Evolutionary conservation across 495 filamentous ascomycete species (phyloP), one percentile per base, ranked within the genome.

Genomic region (Penicillium canariense): DNA sequence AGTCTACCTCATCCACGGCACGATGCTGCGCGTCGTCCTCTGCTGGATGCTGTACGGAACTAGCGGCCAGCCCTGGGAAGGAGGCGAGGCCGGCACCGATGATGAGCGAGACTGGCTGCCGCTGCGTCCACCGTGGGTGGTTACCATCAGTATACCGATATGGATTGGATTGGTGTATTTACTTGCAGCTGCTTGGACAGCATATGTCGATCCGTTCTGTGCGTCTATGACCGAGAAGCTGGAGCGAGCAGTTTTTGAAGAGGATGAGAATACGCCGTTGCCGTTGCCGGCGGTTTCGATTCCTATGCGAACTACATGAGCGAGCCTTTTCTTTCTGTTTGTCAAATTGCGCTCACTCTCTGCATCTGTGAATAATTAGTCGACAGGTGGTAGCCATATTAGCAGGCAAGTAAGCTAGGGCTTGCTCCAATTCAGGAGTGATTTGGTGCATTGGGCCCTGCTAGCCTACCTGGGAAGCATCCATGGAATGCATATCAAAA

Each of bases 1-100:
- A n/a, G 82, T 87, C 5, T 89, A 87, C 57, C 78, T 89, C 9
- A 70, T 85, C 4, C 86, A 89, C 62, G 85, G 85, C n/a, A 80
- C 81, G 5, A 75, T 87, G 40, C 74, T 88, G 34, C 81, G 85
- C 35, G 79, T 77, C 14, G 68, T 87, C 1, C 73, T 87, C 4
- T 80, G 77, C 49, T 87, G 84, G 82, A 79, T 87, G 75, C 47
- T 85, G 10, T 87, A 84, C 57, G 83, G 85, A 4, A 76, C 82
- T 36, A 75, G 69, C 6, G 72, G 78, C 0, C 67, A 75, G 23
- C 81, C 82, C 1, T 72, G 77, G 52, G 67, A 71, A 5, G 75
- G 81, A 12, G 73, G 75, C 12, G 71, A 74, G 30, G 73, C 80
- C 43, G 71, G 74, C 38, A 68, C 58, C 30, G 69, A 79, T 27